Percentiles rank a stretch among this genome's conserved stretches.
These are phyloP conservation scores for Berberis vulgaris DNA, from an alignment of 164 flowering plant genomes.

Conservation along the genomic window DNA sequence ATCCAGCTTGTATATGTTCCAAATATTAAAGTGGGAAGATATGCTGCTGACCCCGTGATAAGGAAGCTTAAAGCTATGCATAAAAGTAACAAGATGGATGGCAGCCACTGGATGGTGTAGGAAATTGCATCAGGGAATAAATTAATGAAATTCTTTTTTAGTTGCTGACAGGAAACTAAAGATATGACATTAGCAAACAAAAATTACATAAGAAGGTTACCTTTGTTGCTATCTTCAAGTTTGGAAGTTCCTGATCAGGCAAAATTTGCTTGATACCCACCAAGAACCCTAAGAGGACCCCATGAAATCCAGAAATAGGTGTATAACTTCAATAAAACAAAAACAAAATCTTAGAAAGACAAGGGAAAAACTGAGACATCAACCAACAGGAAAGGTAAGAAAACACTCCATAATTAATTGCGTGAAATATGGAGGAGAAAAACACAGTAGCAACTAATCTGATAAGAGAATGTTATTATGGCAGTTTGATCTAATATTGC, in stretches of 20 bases:
- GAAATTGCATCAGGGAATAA: not conserved
- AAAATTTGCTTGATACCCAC: constrained; percentile 97
- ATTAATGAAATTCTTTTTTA: not conserved
- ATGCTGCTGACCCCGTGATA: constrained; percentile 42
- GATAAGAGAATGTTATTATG: no score
- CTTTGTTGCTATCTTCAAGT: constrained; percentile 75
- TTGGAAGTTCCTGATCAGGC: constrained; percentile 73
- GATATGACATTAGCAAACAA: not conserved
- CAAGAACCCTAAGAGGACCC: constrained; percentile 69
- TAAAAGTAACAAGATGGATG: constrained; percentile 56
- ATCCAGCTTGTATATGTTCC: constrained; percentile 94
- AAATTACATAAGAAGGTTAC: constrained; percentile 21
- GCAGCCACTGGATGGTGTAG: constrained; percentile 68
- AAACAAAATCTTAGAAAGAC: not conserved
- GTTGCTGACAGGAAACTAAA: not conserved
- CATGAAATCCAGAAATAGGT: constrained; percentile 94
- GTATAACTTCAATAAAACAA: constrained; percentile 41
- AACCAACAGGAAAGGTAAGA: no score
- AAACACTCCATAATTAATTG: no score
- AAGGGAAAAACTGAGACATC: no score
- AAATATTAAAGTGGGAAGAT: constrained; percentile 71
- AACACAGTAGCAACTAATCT: no score
- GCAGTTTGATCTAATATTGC: no score
- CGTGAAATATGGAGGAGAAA: no score
- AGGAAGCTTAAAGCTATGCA: constrained; percentile 57